Evolutionary conservation across 1,284 basidiomycete genomes (phyloP).

Genomic region (Coniferiporia sulphurascens): DNA sequence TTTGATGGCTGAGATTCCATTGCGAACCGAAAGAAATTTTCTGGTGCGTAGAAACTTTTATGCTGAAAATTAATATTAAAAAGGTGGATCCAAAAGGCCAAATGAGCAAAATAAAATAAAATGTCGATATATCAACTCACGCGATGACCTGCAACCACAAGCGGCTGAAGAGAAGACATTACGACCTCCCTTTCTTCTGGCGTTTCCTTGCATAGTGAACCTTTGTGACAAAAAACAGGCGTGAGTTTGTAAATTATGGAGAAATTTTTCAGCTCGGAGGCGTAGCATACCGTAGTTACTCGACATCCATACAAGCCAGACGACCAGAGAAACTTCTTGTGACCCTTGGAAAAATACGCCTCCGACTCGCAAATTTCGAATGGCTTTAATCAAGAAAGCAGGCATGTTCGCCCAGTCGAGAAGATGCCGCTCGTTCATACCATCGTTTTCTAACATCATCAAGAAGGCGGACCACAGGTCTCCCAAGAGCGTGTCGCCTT

Average conservation of each 20-base stretch:
- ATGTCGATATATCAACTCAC: neutral
- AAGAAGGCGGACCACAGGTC: conserved; percentile 9
- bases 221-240: neutral
- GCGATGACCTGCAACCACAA: conserved; percentile 3
- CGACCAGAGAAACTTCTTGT: conserved; percentile 21
- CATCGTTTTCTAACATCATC: conserved; percentile 14
- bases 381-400: conserved; percentile 24
- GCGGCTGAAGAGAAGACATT: conserved; percentile 4
- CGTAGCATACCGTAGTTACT: neutral
- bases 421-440: conserved; percentile 22
- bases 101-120: neutral
- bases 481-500: neutral
- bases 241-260: neutral
- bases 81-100: neutral
- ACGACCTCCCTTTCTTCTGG: neutral
- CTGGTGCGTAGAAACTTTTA: neutral
- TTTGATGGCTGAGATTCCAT: neutral
- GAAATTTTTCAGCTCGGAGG: neutral
- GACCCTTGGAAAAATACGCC: conserved; percentile 23
- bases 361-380: conserved; percentile 9
- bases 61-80: neutral
- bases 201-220: neutral
- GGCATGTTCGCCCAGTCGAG: conserved; percentile 35
- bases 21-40: neutral
- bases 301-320: conserved; percentile 7